phyloP scores from a whole-genome alignment of 345 rosid genomes.

The Clarkia xantiana region DNA sequence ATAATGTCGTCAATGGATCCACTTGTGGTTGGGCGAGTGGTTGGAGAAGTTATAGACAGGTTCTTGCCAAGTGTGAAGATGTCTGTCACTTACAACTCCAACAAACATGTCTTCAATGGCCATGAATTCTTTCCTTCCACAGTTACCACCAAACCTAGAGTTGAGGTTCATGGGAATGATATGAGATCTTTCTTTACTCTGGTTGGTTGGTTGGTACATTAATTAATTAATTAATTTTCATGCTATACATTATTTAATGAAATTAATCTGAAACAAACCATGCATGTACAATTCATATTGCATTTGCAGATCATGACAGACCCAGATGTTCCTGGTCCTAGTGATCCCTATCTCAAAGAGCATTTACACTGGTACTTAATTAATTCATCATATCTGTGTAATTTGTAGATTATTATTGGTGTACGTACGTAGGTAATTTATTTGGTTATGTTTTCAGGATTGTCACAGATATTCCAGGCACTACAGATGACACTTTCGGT shows the following conservation, averaged over 20 bases:
- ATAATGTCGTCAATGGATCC: slow-evolving; percentile 27
- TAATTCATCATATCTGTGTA: neutral
- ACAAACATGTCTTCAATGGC: slow-evolving; percentile 75
- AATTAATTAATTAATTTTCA: too few species aligned
- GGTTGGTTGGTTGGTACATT: slow-evolving; percentile 41
- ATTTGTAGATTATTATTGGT: neutral
- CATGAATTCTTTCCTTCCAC: slow-evolving; percentile 72
- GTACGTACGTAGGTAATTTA: neutral
- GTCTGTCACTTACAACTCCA: slow-evolving; percentile 49
- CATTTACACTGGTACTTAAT: slow-evolving; percentile 72
- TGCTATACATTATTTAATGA: too few species aligned
- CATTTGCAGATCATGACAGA: slow-evolving; percentile 76
- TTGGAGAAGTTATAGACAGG: slow-evolving; percentile 73
- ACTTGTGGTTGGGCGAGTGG: slow-evolving; percentile 74
- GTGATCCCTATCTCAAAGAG: slow-evolving; percentile 89
- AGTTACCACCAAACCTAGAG: slow-evolving; percentile 60
- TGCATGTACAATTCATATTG: neutral
- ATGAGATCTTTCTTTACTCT: slow-evolving; percentile 91
- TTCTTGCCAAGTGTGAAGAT: slow-evolving; percentile 49
- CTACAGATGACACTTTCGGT: slow-evolving; percentile 89
- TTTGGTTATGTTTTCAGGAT: slow-evolving; percentile 32
- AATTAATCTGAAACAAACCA: too few species aligned
- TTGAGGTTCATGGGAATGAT: slow-evolving; percentile 77
- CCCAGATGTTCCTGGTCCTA: slow-evolving; percentile 98
- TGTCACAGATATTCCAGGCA: slow-evolving; percentile 96